These are phyloP conservation scores for Wakefieldia striispora DNA, from an alignment of 768 basidiomycete species.

Conservation along the genomic window DNA sequence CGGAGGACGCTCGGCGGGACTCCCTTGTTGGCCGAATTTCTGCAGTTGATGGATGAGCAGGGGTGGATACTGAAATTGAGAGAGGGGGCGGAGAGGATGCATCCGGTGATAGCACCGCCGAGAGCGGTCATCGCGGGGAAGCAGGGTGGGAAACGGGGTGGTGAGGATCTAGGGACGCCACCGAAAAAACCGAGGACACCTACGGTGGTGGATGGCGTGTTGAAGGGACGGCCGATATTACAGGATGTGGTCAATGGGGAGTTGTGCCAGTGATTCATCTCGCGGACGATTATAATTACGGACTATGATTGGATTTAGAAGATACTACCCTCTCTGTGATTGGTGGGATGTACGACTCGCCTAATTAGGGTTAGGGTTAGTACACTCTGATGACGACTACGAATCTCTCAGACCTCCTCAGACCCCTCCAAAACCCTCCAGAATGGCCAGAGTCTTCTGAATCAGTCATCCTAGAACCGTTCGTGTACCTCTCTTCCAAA, in stretches of 20 bases:
- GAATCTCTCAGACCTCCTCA: conserved; percentile 16
- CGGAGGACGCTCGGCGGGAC: conserved; percentile 66
- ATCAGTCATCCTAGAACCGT: conserved; percentile 73
- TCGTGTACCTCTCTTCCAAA: conserved; percentile 73
- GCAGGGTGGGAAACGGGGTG: conserved; percentile 15
- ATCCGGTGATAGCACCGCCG: conserved; percentile 35
- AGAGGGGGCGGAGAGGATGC: conserved; percentile 50
- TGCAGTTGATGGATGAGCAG: conserved; percentile 67
- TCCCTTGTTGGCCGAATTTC: conserved; percentile 68
- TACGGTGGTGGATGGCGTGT: conserved; percentile 38
- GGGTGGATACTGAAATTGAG: conserved; percentile 71
- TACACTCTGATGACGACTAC: conserved; percentile 12
- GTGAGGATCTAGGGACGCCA: conserved; percentile 8
- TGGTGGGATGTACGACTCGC: too few relatives aligned
- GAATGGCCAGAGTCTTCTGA: conserved; percentile 38
- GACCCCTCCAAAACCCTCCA: conserved; percentile 16
- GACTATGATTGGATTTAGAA: too few relatives aligned
- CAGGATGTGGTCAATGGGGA: conserved; percentile 55
- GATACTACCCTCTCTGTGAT: too few relatives aligned
- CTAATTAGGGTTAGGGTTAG: too few relatives aligned
- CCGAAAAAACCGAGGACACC: conserved; percentile 39
- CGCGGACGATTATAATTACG: too few relatives aligned
- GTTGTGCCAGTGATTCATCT: background rate
- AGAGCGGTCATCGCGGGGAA: conserved; percentile 7
- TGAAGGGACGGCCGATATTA: conserved; percentile 59